Evolutionary conservation across 176 grass and related monocot species (phyloP), one percentile per base, ranked within the genome.

Genomic region (Otatea glauca): DNA sequence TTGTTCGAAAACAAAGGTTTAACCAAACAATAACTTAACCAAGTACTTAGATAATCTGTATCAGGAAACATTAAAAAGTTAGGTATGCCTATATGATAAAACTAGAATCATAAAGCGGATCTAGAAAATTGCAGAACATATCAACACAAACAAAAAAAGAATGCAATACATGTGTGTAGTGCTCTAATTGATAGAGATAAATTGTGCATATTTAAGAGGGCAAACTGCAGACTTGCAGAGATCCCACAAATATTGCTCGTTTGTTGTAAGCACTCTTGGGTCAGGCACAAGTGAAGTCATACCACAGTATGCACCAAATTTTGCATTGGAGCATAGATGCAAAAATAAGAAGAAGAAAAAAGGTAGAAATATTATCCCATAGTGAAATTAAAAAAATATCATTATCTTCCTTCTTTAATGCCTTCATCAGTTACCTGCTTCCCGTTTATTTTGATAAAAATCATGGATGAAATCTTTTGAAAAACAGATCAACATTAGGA

Each of bases 191-290:
- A 58, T 29, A 56, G 70, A 72, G 80, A 68, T 20, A 59, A 81
- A 81, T 43, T 9, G 23, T 76, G 35, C 18, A 14, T 48, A 39
- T 54, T 66, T 56, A 84, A 55, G 49, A 64, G 10, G 3, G 25
- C 63, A 56, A 23, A 84, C 18, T 37, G 51, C 49, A 69, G 64
- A 18, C 16, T 17, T 37, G 51, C 49, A 69, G 64, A 18, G 23
- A 85, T 77, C 63, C 14, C 38, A 76, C n/a, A 85, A 84, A 67
- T 85, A 85, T 58, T 77, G 83, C 11, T 44, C 10, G 21, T 43
- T 84, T 69, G 29, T 56, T 45, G 35, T 67, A 68, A 41, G 23
- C 48, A 72, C 25, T 76, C 27, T 50, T 65, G 20, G n/a, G n/a
- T 39, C n/a, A 84, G 24, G 47, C 61, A 76, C 21, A 67, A 41